Conservation (phyloP, 1,284 basidiomycete genomes). For the Ganoderma leucocontextum region DNA sequence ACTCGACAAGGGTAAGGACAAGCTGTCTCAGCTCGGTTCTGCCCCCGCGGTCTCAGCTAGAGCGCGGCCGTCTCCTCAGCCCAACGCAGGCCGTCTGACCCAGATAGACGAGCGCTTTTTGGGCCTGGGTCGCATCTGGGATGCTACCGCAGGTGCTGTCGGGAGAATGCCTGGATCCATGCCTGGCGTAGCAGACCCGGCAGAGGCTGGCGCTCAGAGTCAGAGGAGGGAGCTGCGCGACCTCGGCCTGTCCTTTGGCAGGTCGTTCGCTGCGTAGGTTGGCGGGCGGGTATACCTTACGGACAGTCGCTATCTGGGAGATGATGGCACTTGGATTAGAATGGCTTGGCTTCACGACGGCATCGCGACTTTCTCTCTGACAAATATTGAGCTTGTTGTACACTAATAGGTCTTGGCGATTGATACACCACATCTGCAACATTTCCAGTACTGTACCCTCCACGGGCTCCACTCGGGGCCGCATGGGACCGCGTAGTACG, state of each 20-base stretch:
- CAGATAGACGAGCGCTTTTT: conserved; percentile 29
- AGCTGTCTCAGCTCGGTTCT: neutral
- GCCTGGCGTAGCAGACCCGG: conserved; percentile 22
- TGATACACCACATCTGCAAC: neutral
- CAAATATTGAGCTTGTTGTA: neutral
- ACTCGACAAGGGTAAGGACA: conserved; percentile 51
- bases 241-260: conserved; percentile 35
- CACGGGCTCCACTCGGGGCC: neutral
- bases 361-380: neutral
- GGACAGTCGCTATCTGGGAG: neutral
- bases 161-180: conserved; percentile 39
- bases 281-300: neutral
- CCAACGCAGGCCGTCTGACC: conserved; percentile 10
- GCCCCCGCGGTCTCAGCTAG: neutral
- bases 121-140: conserved; percentile 39
- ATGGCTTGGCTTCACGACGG: neutral
- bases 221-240: conserved; percentile 34
- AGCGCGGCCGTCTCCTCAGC: conserved; percentile 4
- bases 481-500: neutral
- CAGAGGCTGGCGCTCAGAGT: conserved; percentile 13
- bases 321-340: neutral
- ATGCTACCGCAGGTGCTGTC: conserved; percentile 15
- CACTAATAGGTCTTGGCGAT: neutral
- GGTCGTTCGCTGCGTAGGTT: conserved; percentile 38
- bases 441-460: neutral